Evolutionary conservation across 495 filamentous ascomycete species (phyloP).

Genomic region (Copromyces sp.): DNA sequence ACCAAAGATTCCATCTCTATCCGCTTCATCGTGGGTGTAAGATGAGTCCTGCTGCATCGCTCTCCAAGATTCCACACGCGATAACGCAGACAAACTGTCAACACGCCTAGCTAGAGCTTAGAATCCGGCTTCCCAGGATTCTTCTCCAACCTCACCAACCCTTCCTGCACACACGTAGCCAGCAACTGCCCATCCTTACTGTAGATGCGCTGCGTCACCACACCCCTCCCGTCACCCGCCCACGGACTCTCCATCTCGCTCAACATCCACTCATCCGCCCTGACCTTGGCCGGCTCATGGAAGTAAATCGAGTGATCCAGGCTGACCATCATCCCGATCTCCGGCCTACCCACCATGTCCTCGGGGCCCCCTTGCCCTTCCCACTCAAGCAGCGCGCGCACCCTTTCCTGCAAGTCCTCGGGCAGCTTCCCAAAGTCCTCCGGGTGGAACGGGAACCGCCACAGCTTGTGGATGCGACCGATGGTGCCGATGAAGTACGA

Average conservation of each 20-base stretch:
- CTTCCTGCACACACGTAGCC: constrained; percentile 80
- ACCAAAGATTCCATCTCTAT: too few species aligned
- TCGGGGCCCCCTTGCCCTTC: constrained; percentile 32
- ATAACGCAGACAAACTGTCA: neutral
- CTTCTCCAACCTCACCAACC: neutral
- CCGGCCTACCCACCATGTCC: constrained; percentile 31
- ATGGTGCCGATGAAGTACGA: constrained; percentile 89
- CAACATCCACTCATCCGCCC: constrained; percentile 90
- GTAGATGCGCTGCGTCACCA: constrained; percentile 84
- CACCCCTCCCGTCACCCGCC: constrained; percentile 78
- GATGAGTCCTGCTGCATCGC: neutral
- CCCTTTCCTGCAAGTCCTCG: constrained; percentile 15
- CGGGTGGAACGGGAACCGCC: constrained; percentile 42
- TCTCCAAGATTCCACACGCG: neutral
- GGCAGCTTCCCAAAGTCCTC: constrained; percentile 25
- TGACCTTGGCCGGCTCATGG: constrained; percentile 68
- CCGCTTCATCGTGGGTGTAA: too few species aligned
- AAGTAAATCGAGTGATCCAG: constrained; percentile 94
- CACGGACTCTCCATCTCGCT: constrained; percentile 90
- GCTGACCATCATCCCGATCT: constrained; percentile 91
- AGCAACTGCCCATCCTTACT: constrained; percentile 71
- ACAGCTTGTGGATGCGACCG: constrained; percentile 60
- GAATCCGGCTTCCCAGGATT: neutral
- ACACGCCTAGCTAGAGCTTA: neutral
- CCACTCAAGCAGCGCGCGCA: constrained; percentile 29